A percentile compares a stretch with the other conserved stretches of the same genome.
Conservation (phyloP, 176 grass and related monocot genomes). For the Cenchrus americanus region DNA sequence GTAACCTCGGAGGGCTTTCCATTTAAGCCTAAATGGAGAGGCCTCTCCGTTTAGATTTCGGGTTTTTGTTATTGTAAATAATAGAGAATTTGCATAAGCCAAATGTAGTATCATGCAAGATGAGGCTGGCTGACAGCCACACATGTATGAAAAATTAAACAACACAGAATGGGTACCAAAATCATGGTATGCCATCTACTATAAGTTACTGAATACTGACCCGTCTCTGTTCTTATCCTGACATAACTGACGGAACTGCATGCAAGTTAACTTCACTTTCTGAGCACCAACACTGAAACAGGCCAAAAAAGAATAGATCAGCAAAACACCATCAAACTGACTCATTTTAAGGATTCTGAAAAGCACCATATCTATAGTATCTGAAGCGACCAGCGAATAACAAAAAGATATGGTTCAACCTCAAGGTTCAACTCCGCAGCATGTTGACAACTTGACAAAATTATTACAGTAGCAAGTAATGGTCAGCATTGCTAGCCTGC, state of each 20-base stretch:
- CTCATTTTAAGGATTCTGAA: background rate
- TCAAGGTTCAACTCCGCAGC: background rate
- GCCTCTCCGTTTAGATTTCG: no score
- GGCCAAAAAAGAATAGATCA: background rate
- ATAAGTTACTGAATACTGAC: slow-evolving; percentile 41
- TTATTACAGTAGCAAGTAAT: background rate
- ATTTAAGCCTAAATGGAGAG: no score
- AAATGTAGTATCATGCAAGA: slow-evolving; percentile 12
- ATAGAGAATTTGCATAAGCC: slow-evolving; percentile 19
- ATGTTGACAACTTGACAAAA: slow-evolving; percentile 5
- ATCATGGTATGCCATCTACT: slow-evolving; percentile 12
- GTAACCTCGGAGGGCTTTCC: no score
- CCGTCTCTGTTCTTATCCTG: slow-evolving; percentile 65
- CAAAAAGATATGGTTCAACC: background rate
- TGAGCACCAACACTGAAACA: slow-evolving; percentile 80
- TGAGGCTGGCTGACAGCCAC: background rate
- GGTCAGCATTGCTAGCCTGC: background rate
- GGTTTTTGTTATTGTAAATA: background rate
- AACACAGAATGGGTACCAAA: background rate
- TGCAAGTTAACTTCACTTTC: slow-evolving; percentile 72
- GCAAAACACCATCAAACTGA: background rate
- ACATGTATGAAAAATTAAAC: slow-evolving; percentile 9
- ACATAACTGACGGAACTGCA: slow-evolving; percentile 65
- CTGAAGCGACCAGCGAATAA: background rate
- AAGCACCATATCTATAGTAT: background rate